Percentiles rank a stretch among this genome's conserved stretches.
Conservation (phyloP, 192 early-diverging fungal genomes). For the Obelidium mucronatum region DNA sequence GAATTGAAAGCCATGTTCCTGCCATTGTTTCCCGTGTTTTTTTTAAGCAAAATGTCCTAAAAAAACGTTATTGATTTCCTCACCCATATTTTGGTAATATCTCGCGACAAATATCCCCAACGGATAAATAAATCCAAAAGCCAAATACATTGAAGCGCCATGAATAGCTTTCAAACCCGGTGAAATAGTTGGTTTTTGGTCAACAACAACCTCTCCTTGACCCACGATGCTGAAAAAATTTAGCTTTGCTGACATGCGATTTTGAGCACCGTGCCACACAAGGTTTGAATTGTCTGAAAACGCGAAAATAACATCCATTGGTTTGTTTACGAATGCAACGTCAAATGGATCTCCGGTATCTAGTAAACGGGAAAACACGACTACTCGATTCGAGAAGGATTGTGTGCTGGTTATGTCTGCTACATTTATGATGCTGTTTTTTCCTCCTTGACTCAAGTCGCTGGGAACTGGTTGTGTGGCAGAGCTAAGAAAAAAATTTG, state of each 20-base stretch:
- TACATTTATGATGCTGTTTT: slow-evolving; percentile 22
- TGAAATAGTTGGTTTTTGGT: neutral
- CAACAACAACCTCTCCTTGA: neutral
- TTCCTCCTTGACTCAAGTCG: slow-evolving; percentile 19
- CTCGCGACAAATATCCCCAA: slow-evolving; percentile 48
- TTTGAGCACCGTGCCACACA: slow-evolving; percentile 26
- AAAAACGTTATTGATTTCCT: neutral
- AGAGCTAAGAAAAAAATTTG: neutral
- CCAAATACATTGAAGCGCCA: slow-evolving; percentile 35
- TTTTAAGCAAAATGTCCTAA: too few species aligned
- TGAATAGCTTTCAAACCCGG: slow-evolving; percentile 42
- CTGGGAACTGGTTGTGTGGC: slow-evolving; percentile 3
- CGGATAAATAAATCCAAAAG: slow-evolving; percentile 46
- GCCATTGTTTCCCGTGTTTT: too few species aligned
- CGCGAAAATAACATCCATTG: slow-evolving; percentile 40
- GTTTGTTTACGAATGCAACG: slow-evolving; percentile 18
- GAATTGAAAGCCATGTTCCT: slow-evolving; percentile 42
- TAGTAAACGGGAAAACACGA: slow-evolving; percentile 27
- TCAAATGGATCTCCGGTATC: slow-evolving; percentile 31
- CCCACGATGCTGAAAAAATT: slow-evolving; percentile 34
- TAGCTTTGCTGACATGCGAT: slow-evolving; percentile 13
- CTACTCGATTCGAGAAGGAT: neutral
- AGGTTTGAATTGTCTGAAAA: slow-evolving; percentile 6
- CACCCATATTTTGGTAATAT: slow-evolving; percentile 14
- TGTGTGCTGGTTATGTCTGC: slow-evolving; percentile 10